These are phyloP conservation scores for Monilinia vaccinii-corymbosi DNA, from an alignment of 2,329 filamentous ascomycete genomes.

Conservation along the genomic window DNA sequence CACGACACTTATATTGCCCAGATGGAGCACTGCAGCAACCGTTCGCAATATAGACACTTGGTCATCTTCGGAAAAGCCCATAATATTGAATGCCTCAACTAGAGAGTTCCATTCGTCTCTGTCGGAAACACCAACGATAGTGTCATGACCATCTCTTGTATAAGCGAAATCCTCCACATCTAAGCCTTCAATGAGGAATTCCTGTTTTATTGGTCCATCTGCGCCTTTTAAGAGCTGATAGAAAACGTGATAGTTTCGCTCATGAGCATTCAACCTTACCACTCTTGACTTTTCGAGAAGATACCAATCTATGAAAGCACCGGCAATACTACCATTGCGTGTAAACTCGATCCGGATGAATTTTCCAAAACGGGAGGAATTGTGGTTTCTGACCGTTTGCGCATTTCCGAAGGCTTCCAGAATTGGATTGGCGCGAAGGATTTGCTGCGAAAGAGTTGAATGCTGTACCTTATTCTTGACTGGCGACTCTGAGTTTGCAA, in stretches of 20 bases:
- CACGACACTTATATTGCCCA: slow-evolving; percentile 83
- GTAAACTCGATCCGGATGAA: slow-evolving; percentile 97
- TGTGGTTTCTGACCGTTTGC: slow-evolving; percentile 95
- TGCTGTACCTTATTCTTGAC: slow-evolving; percentile 54
- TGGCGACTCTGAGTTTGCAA: slow-evolving; percentile 74
- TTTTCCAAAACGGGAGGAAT: slow-evolving; percentile 96
- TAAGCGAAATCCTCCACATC: slow-evolving; percentile 86
- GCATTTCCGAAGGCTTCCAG: slow-evolving; percentile 97
- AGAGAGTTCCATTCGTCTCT: slow-evolving; percentile 80
- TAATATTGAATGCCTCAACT: slow-evolving; percentile 86
- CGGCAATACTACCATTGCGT: slow-evolving; percentile 77
- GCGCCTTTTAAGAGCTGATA: slow-evolving; percentile 90
- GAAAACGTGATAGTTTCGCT: slow-evolving; percentile 96
- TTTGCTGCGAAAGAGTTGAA: slow-evolving; percentile 90
- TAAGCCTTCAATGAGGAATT: slow-evolving; percentile 65
- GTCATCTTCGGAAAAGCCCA: slow-evolving; percentile 84
- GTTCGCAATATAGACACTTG: slow-evolving; percentile 77
- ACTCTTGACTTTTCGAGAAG: slow-evolving; percentile 96
- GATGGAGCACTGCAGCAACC: slow-evolving; percentile 81
- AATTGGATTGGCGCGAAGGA: slow-evolving; percentile 90
- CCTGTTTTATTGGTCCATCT: slow-evolving; percentile 60
- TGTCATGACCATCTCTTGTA: slow-evolving; percentile 83
- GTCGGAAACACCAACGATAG: slow-evolving; percentile 84
- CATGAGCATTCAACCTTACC: slow-evolving; percentile 74
- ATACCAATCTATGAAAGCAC: slow-evolving; percentile 98